These are phyloP conservation scores for Punctularia strigosozonata DNA, from an alignment of 768 basidiomycete species.

Conservation along the genomic window DNA sequence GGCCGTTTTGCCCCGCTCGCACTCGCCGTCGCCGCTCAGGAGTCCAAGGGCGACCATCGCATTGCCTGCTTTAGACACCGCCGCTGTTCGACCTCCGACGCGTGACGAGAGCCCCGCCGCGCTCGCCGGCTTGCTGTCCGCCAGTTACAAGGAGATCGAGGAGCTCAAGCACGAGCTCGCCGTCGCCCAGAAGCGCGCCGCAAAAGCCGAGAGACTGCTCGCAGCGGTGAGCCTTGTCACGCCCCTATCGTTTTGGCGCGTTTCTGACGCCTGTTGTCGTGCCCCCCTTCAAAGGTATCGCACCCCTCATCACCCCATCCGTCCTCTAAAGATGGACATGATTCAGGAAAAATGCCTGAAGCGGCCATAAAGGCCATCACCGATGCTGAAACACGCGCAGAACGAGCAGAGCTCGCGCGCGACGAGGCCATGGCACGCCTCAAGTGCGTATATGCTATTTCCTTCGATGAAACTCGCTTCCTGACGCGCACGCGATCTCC, in stretches of 20 bases:
- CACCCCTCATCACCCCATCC: constrained; percentile 11
- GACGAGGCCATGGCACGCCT: constrained; percentile 44
- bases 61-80: constrained; percentile 1
- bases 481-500: too few species aligned
- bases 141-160: constrained; percentile 42
- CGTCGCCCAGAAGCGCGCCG: constrained; percentile 29
- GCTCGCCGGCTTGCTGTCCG: constrained; percentile 45
- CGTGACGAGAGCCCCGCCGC: constrained; percentile 29
- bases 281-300: constrained; percentile 12
- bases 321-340: too few species aligned
- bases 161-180: constrained; percentile 37
- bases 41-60: too few species aligned
- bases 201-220: constrained; percentile 39
- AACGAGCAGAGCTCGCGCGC: constrained; percentile 36
- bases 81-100: constrained; percentile 3
- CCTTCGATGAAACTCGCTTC: too few species aligned
- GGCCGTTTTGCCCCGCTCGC: too few species aligned
- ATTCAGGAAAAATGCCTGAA: too few species aligned
- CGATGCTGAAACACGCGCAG: constrained; percentile 37
- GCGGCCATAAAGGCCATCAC: constrained; percentile 25
- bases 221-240: constrained; percentile 15
- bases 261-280: constrained; percentile 4
- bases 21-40: too few species aligned
- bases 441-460: too few species aligned
- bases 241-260: constrained; percentile 1